phyloP scores from a whole-genome alignment of 352 stramenopile species.

The Pythium coloratum region DNA sequence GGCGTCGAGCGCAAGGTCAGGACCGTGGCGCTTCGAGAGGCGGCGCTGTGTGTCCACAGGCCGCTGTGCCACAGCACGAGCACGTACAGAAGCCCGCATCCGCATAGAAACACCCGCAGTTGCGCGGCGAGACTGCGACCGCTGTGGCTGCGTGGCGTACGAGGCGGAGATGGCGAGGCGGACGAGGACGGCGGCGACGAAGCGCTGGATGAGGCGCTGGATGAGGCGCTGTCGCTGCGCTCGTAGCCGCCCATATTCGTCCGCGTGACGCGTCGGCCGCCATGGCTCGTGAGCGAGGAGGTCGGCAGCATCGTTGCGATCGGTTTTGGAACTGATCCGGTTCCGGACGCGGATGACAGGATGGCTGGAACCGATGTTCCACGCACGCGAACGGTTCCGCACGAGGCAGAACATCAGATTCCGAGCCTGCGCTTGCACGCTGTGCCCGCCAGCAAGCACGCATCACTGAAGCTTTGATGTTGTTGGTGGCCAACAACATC shows the following conservation, averaged over 20 bases:
- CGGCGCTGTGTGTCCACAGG: constrained; percentile 11
- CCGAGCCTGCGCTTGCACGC: neutral
- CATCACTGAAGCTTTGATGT: neutral
- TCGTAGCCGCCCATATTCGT: neutral
- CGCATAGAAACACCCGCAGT: constrained; percentile 25
- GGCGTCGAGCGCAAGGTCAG: neutral
- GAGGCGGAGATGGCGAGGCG: neutral
- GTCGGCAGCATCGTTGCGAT: neutral
- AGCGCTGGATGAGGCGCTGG: neutral
- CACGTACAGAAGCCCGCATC: constrained; percentile 31
- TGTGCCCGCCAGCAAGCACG: too few relatives aligned
- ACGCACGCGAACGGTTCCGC: neutral
- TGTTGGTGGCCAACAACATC: neutral
- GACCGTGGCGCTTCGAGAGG: neutral
- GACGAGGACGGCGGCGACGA: neutral
- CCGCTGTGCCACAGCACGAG: constrained; percentile 27
- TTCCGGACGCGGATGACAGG: neutral
- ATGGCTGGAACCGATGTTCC: neutral
- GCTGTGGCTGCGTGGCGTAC: neutral
- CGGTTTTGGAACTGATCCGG: neutral
- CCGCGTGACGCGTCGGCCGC: too few relatives aligned
- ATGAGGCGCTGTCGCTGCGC: neutral
- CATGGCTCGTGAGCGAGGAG: neutral
- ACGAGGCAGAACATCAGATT: too few relatives aligned
- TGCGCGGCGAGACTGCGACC: constrained; percentile 8